These are phyloP conservation scores for Blastobotrys americana DNA, from an alignment of 805 yeast species.

Conservation along the genomic window DNA sequence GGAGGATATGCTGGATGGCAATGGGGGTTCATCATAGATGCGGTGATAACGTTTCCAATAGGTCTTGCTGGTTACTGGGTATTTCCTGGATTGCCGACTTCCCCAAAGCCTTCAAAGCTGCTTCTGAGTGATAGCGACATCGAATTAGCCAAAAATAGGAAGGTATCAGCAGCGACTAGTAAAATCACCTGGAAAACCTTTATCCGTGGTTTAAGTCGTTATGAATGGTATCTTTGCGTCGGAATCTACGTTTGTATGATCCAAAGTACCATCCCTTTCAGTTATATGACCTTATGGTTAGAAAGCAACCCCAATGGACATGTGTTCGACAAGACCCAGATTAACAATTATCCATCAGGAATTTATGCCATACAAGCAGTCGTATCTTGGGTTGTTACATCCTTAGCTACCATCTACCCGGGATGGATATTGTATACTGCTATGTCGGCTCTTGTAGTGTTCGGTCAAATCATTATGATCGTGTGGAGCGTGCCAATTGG, in stretches of 20 bases:
- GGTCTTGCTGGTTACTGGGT: conserved; percentile 13
- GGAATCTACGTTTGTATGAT: conserved; percentile 9
- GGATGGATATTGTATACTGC: conserved; percentile 4
- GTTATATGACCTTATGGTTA: conserved; percentile 5
- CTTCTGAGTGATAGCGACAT: conserved; percentile 5
- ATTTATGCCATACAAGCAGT: conserved; percentile 7
- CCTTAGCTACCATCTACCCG: conserved; percentile 6
- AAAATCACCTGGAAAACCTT: conserved; percentile 4
- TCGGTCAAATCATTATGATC: conserved; percentile 2
- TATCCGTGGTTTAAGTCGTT: conserved; percentile 3
- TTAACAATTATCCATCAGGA: conserved; percentile 7
- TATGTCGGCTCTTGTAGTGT: not conserved
- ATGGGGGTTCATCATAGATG: conserved; percentile 18
- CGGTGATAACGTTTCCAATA: conserved; percentile 14
- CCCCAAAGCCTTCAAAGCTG: conserved; percentile 1
- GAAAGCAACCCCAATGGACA: conserved; percentile 3
- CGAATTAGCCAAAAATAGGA: conserved; percentile 3
- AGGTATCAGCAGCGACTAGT: conserved; percentile 2
- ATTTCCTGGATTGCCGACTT: conserved; percentile 12
- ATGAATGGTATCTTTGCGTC: conserved; percentile 8
- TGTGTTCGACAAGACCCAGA: conserved; percentile 3
- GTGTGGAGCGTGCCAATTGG: conserved; percentile 4
- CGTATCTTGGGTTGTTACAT: conserved; percentile 3
- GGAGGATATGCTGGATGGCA: conserved; percentile 36
- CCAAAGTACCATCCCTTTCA: conserved; percentile 4